Evolutionary conservation across 2,329 filamentous ascomycete species (phyloP), one percentile per base, ranked within the genome.

Genomic region (Endothia cerciana): DNA sequence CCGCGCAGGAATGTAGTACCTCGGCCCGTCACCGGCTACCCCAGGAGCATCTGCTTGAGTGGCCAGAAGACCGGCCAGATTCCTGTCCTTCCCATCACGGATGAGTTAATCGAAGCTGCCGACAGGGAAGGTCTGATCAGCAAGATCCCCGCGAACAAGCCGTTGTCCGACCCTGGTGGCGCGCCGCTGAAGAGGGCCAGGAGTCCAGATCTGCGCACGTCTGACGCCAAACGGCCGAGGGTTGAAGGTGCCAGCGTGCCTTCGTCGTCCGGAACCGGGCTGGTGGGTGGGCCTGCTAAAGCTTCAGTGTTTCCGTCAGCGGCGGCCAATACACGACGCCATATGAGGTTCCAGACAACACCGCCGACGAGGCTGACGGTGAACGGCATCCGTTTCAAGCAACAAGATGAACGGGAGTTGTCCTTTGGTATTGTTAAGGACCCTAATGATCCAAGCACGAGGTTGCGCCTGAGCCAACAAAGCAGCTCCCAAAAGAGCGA

Each of bases 341-440:
- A 59, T 61, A 40, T 55, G 36, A 67, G 40, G 15, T 57, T 63
- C 8, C 41, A 67, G 28, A 62, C 71, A 56, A 73, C 73, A n/a
- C 74, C 75, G 63, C 59, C 43, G 10, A 58, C 61, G 64, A 73
- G 68, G 28, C n/a, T 63, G 30, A 17, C 71, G 51, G 53, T 67
- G 72, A 72, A 81, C 77, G 77, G 74, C 59, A 74, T 73, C 7
- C 56, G 59, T 47, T 45, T 51, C 41, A 69, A 78, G 70, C 75
- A 78, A 69, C 72, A 82, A 68, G 82, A 80, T 28, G 78, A 76
- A 33, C 76, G 77, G 4, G 76, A 72, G 1, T 79, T 93, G 33
- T 83, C 83, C 36, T 96, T 93, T 72, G 85, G 90, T 1, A 85
- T 93, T 15, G 91, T 94, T 28, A 96, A 97, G 77, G 87, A 94